Conservation (phyloP, 2,329 filamentous ascomycete species). For the Pyrenochaeta sp. region DNA sequence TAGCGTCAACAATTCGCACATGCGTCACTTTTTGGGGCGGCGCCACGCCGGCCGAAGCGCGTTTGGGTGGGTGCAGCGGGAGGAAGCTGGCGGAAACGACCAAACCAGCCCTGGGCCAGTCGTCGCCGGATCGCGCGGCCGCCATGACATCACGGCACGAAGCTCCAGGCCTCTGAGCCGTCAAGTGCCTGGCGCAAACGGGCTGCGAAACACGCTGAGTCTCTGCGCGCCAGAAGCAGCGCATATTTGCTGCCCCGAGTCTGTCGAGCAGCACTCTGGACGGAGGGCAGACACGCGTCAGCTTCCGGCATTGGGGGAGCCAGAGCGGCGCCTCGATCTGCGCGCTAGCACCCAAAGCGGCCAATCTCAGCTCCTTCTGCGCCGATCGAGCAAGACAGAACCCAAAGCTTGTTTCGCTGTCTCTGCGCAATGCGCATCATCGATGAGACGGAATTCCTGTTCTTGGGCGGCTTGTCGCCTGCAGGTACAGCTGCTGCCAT, state of each 20-base stretch:
- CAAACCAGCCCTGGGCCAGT: not conserved
- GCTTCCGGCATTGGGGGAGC: too few relatives aligned
- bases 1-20: conserved; percentile 1
- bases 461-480: not conserved
- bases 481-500: too few relatives aligned
- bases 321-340: not conserved
- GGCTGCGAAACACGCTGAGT: too few relatives aligned
- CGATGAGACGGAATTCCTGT: not conserved
- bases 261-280: too few relatives aligned
- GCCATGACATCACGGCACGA: not conserved
- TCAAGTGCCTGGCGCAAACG: too few relatives aligned
- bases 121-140: not conserved
- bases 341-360: not conserved
- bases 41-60: not conserved
- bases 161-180: too few relatives aligned
- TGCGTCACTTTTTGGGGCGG: conserved; percentile 3
- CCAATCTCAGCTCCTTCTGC: not conserved
- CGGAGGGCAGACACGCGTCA: too few relatives aligned
- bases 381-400: not conserved
- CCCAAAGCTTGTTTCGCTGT: not conserved
- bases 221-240: too few relatives aligned
- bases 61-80: not conserved
- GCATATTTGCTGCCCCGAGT: too few relatives aligned
- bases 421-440: not conserved
- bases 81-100: not conserved